Conservation (phyloP, 331 rosid species). For the Malus hybrid region DNA sequence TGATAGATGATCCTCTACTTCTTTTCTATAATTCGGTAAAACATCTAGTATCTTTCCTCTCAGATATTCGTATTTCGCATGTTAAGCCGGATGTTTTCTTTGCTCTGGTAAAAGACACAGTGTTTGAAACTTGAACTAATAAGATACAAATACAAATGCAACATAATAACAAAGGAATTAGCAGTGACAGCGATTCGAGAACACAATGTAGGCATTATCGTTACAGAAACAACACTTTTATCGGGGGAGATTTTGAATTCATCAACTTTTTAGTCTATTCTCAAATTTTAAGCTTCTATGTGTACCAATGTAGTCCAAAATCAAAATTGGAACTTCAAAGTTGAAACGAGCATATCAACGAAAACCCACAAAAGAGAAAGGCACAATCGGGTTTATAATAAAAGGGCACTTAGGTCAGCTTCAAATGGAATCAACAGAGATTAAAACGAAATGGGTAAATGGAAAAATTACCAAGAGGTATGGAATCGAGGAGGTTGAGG, state of each 20-base stretch:
- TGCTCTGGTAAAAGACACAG: conserved; percentile 31
- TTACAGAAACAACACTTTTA: too few relatives aligned
- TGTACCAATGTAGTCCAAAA: not conserved
- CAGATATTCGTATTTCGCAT: conserved; percentile 65
- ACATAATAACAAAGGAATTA: not conserved
- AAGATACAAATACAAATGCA: not conserved
- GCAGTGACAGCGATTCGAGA: not conserved
- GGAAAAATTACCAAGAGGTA: conserved; percentile 48
- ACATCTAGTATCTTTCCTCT: conserved; percentile 84
- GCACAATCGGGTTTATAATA: not conserved
- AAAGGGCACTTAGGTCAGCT: not conserved
- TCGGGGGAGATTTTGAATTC: too few relatives aligned
- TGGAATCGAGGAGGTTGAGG: conserved; percentile 73
- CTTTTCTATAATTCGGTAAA: conserved; percentile 66
- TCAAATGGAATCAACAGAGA: not conserved
- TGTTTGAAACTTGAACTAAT: not conserved
- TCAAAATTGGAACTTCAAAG: not conserved
- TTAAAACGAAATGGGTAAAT: not conserved
- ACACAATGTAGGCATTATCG: too few relatives aligned
- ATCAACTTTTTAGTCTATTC: too few relatives aligned
- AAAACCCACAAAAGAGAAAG: not conserved
- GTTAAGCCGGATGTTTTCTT: conserved; percentile 57
- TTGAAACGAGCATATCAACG: not conserved
- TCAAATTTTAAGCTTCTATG: too few relatives aligned
- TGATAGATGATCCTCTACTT: conserved; percentile 80